These are phyloP conservation scores for Daphne laureola DNA, from an alignment of 441 rosid genomes.

Conservation along the genomic window DNA sequence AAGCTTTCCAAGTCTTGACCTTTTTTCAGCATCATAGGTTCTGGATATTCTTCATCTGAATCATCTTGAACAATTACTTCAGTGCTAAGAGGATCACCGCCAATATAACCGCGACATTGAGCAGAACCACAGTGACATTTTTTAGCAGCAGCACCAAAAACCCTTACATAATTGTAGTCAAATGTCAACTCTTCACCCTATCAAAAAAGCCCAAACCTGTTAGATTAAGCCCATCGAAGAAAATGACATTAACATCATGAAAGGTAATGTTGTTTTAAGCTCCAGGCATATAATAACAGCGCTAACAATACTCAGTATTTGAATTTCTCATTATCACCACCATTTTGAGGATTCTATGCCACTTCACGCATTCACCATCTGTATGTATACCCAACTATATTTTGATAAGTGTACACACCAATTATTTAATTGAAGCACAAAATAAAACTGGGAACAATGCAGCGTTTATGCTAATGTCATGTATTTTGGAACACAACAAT, in stretches of 20 bases:
- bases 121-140: conserved; percentile 86
- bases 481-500: no score
- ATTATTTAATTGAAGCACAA: no score
- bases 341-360: no score
- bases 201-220: conserved; percentile 14
- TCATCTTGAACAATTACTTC: conserved; percentile 87
- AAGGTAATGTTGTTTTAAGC: background rate
- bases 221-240: background rate
- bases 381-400: no score
- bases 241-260: background rate
- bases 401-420: no score
- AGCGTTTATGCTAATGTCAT: no score
- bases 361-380: no score
- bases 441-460: no score
- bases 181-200: conserved; percentile 96
- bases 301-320: no score
- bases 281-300: no score
- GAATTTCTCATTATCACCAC: no score
- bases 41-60: conserved; percentile 97
- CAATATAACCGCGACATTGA: conserved; percentile 93
- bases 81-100: conserved; percentile 78
- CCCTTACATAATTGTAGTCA: conserved; percentile 98
- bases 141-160: conserved; percentile 98
- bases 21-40: conserved; percentile 70
- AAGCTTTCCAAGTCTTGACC: conserved; percentile 27